phyloP scores from a whole-genome alignment of 805 yeast species.

The Lipomyces yamanashiensis region DNA sequence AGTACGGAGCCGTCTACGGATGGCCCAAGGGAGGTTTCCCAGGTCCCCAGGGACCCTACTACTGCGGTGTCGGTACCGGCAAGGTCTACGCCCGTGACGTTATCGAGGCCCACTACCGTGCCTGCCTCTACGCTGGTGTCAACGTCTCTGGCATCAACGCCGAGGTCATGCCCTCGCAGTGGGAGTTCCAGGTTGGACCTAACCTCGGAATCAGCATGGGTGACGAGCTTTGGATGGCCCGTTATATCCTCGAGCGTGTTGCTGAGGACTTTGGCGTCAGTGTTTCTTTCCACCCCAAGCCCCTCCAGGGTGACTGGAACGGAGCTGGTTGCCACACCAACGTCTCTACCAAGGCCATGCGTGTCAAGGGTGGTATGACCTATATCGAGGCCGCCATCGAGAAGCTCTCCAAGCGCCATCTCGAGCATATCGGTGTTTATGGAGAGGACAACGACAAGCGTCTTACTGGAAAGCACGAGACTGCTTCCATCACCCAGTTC shows the following conservation, averaged over 20 bases:
- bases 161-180: conserved; percentile 99
- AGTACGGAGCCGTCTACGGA: conserved; percentile 86
- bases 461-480: conserved; percentile 98
- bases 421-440: conserved; percentile 91
- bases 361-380: conserved; percentile 95
- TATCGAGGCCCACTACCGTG: conserved; percentile 98
- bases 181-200: conserved; percentile 99
- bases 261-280: conserved; percentile 99
- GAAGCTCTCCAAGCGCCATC: conserved; percentile 93
- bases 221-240: conserved; percentile 94
- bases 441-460: conserved; percentile 95
- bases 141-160: conserved; percentile 96
- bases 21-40: conserved; percentile 99
- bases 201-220: conserved; percentile 96
- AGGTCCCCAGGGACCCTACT: conserved; percentile 99
- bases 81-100: conserved; percentile 97
- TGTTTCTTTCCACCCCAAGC: conserved; percentile 99
- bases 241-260: conserved; percentile 89
- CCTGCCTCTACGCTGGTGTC: conserved; percentile 92
- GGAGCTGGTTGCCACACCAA: conserved; percentile 99
- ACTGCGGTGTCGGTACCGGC: conserved; percentile 99
- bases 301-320: conserved; percentile 98
- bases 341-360: conserved; percentile 91
- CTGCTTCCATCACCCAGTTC: conserved; percentile 90
- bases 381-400: conserved; percentile 89